Conservation (phyloP, 805 yeast species). For the Yamadazyma scolyti region DNA sequence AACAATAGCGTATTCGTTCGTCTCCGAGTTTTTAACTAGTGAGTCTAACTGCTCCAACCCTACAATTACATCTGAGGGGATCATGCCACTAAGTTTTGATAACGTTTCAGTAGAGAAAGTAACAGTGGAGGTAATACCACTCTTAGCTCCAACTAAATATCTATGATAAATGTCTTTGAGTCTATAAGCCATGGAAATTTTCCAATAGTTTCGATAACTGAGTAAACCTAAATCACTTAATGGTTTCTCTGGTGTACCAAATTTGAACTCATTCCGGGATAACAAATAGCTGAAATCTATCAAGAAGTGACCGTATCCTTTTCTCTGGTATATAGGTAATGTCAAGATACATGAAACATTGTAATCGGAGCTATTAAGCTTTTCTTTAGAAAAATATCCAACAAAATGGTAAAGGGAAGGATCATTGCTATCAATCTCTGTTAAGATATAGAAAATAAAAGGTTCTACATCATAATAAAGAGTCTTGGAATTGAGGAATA, state of each 20-base stretch:
- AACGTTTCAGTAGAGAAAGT: conserved; percentile 53
- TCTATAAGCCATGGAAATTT: conserved; percentile 52
- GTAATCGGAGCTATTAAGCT: conserved; percentile 67
- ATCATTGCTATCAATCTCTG: conserved; percentile 54
- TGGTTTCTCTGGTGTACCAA: conserved; percentile 96
- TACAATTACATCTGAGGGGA: conserved; percentile 77
- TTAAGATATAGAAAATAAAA: conserved; percentile 80
- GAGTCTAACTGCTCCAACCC: conserved; percentile 78
- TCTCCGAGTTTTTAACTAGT: conserved; percentile 44
- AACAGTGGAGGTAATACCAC: conserved; percentile 16
- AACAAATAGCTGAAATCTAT: conserved; percentile 87
- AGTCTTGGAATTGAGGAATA: conserved; percentile 87
- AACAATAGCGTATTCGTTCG: conserved; percentile 49
- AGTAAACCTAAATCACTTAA: conserved; percentile 79
- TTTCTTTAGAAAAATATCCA: conserved; percentile 93
- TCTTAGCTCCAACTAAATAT: conserved; percentile 6
- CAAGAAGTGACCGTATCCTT: conserved; percentile 84
- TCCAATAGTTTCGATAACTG: conserved; percentile 89
- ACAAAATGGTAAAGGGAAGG: conserved; percentile 64
- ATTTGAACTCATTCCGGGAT: conserved; percentile 67
- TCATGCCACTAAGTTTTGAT: conserved; percentile 77
- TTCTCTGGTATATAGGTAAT: conserved; percentile 79
- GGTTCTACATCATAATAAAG: conserved; percentile 95
- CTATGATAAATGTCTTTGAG: conserved; percentile 27
- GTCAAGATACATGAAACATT: conserved; percentile 91